Conservation (phyloP, 2,329 filamentous ascomycete genomes). For the Pleurostoma richardsiae region DNA sequence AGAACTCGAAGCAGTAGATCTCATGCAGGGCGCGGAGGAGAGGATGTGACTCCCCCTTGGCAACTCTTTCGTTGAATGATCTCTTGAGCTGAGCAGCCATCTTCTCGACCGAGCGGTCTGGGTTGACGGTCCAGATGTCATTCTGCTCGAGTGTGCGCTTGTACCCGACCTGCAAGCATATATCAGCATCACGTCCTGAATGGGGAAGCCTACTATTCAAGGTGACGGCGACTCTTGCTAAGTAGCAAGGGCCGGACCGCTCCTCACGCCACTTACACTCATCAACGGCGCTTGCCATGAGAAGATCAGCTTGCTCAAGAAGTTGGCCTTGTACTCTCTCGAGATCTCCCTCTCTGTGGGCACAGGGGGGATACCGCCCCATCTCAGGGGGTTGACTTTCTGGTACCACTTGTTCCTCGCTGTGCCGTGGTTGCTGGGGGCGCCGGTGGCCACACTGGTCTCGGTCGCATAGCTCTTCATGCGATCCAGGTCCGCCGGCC, state of each 20-base stretch:
- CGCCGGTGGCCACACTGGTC: slow-evolving; percentile 41
- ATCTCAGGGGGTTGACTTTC: slow-evolving; percentile 55
- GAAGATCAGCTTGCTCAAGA: slow-evolving; percentile 74
- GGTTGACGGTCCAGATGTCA: slow-evolving; percentile 88
- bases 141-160: slow-evolving; percentile 74
- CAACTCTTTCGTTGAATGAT: slow-evolving; percentile 64
- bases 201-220: background rate
- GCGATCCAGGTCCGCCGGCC: slow-evolving; percentile 28
- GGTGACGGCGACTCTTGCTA: background rate
- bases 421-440: slow-evolving; percentile 26
- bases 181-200: slow-evolving; percentile 8
- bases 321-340: slow-evolving; percentile 66
- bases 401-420: slow-evolving; percentile 58
- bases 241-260: background rate
- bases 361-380: slow-evolving; percentile 51
- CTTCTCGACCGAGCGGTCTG: slow-evolving; percentile 65
- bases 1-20: slow-evolving; percentile 79
- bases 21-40: slow-evolving; percentile 80
- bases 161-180: slow-evolving; percentile 63
- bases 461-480: slow-evolving; percentile 51
- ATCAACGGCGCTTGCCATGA: slow-evolving; percentile 90
- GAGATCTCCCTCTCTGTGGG: slow-evolving; percentile 50
- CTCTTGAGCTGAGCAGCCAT: slow-evolving; percentile 62
- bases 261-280: slow-evolving; percentile 46
- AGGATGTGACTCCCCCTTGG: slow-evolving; percentile 65